Evolutionary conservation across 768 basidiomycete species (phyloP).

Genomic region (Lactarius indigo): DNA sequence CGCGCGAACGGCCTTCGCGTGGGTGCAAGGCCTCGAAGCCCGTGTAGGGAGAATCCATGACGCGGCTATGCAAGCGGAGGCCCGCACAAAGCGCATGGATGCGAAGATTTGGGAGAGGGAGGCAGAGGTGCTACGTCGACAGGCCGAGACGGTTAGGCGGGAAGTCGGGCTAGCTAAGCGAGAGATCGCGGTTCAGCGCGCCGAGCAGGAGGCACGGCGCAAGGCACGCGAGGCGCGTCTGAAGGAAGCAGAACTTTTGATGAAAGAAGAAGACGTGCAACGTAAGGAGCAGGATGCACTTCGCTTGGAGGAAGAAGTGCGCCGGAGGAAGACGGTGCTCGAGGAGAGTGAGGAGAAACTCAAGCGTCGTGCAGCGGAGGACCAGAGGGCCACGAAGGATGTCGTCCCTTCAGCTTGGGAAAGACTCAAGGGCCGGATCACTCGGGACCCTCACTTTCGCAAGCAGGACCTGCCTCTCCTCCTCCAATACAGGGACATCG

Average conservation of each 20-base stretch:
- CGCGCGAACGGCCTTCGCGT: conserved; percentile 13
- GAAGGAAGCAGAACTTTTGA: no score
- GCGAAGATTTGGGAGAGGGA: conserved; percentile 7
- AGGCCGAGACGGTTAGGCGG: no score
- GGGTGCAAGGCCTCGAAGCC: conserved; percentile 10
- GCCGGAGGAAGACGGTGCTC: conserved; percentile 1
- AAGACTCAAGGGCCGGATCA: conserved; percentile 12
- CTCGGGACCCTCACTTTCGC: no score
- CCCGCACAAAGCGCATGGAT: neutral
- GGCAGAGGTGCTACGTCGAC: conserved; percentile 1
- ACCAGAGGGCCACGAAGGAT: conserved; percentile 1
- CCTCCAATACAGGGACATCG: no score
- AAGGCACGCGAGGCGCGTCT: no score
- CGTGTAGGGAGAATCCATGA: conserved; percentile 10
- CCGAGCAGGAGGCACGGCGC: no score
- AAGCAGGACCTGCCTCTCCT: no score
- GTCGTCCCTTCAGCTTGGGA: conserved; percentile 5
- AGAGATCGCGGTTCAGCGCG: no score
- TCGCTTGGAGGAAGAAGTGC: conserved; percentile 11
- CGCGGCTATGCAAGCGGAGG: conserved; percentile 5
- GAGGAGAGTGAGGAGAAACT: conserved; percentile 3
- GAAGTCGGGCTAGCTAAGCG: no score
- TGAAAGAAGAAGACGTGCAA: no score
- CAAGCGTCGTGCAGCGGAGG: neutral
- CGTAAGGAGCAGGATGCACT: no score